Percentiles rank a stretch among this genome's conserved stretches.
Conservation (phyloP, 1,284 basidiomycete species). For the Boletellus dicymbophilus region DNA sequence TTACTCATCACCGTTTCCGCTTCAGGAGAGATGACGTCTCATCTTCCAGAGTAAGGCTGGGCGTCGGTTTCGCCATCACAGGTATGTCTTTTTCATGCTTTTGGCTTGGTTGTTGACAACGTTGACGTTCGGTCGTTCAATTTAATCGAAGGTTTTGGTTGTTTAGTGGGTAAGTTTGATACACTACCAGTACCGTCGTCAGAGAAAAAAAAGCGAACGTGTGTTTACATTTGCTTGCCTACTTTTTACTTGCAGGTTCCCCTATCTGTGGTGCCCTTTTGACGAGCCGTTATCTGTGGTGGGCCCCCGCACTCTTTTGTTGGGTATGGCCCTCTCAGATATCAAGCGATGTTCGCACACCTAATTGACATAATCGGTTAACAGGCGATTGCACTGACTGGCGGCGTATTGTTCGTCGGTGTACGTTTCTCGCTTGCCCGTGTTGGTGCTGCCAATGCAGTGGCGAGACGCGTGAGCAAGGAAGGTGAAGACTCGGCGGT, state of each 20-base stretch:
- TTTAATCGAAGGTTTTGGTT: constrained; percentile 30
- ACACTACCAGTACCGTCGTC: too few species aligned
- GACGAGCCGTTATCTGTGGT: constrained; percentile 29
- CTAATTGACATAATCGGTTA: too few species aligned
- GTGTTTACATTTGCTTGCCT: too few species aligned
- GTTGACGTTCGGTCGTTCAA: too few species aligned
- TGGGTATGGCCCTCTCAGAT: too few species aligned
- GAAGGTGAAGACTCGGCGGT: too few species aligned
- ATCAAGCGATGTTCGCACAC: constrained; percentile 6
- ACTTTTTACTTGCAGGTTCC: constrained; percentile 20
- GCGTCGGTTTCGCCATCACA: constrained; percentile 23
- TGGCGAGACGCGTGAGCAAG: neutral
- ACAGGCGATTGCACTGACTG: too few species aligned
- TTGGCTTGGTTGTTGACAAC: neutral
- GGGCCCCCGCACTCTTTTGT: constrained; percentile 30
- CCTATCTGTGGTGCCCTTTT: constrained; percentile 34
- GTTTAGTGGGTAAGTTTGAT: constrained; percentile 26
- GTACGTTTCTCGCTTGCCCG: constrained; percentile 11
- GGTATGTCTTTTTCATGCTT: constrained; percentile 11
- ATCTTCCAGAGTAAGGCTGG: constrained; percentile 27
- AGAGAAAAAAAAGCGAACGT: too few species aligned
- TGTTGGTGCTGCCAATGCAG: neutral
- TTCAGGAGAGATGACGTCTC: too few species aligned
- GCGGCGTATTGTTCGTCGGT: constrained; percentile 9
- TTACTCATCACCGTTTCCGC: too few species aligned